Evolutionary conservation across 176 grass and related monocot species (phyloP).

Genomic region (Miscanthus lutarioriparius): DNA sequence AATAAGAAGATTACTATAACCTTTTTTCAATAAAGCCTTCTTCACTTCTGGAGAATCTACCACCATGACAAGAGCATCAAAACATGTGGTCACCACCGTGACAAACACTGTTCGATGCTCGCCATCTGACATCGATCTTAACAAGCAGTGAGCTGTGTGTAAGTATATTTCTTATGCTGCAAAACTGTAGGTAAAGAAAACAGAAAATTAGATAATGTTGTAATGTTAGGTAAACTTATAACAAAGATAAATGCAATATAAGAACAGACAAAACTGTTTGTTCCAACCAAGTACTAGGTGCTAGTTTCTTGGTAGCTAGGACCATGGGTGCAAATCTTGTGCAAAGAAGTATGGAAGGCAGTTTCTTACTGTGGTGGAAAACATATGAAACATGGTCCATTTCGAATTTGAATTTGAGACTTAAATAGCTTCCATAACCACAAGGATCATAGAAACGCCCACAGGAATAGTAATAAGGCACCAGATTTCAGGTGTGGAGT

Average conservation of each 20-base stretch:
- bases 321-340: background rate
- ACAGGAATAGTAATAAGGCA: background rate
- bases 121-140: background rate
- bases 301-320: background rate
- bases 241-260: background rate
- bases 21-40: conserved; percentile 50
- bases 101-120: conserved; percentile 51
- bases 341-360: background rate
- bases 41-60: conserved; percentile 53
- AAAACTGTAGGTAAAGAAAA: conserved; percentile 3
- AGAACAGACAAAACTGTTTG: background rate
- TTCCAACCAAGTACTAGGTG: background rate
- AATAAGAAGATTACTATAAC: conserved; percentile 60
- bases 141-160: background rate
- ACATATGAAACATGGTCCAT: background rate
- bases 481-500: too few species aligned
- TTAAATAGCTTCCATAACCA: background rate
- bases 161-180: background rate
- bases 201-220: background rate
- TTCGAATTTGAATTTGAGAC: background rate
- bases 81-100: conserved; percentile 70
- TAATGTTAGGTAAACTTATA: background rate
- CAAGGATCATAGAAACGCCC: background rate
- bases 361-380: background rate
- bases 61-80: conserved; percentile 57